Conservation (phyloP, 371 early-diverging fungal species). For the Capillidium rhysosporum region DNA sequence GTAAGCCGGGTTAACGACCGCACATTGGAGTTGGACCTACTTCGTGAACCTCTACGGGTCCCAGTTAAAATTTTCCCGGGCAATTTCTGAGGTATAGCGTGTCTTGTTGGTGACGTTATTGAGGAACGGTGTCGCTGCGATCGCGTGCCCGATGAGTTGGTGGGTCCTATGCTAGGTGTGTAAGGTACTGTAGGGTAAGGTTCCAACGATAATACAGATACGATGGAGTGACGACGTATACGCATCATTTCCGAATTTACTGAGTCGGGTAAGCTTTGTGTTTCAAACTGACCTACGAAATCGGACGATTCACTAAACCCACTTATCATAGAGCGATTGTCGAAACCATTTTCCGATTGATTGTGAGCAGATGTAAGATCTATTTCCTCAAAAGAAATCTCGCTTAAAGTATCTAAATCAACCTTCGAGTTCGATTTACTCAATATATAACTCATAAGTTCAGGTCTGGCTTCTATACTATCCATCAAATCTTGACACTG, state of each 20-base stretch:
- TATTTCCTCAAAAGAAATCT: conserved; percentile 1
- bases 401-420: background rate
- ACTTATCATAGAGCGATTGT: background rate
- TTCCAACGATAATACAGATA: background rate
- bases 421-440: too few relatives aligned
- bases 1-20: too few relatives aligned
- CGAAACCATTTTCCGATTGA: background rate
- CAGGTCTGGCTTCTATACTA: background rate
- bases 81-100: background rate
- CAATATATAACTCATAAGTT: background rate
- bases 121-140: background rate
- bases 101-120: background rate
- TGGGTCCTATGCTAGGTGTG: background rate
- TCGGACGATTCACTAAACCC: background rate
- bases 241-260: background rate
- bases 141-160: background rate
- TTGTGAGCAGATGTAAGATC: background rate
- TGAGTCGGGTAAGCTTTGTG: background rate
- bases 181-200: background rate
- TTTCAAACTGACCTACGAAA: background rate
- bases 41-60: background rate
- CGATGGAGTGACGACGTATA: background rate
- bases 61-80: background rate
- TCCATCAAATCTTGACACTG: background rate
- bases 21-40: background rate